Conservation (phyloP, 371 early-diverging fungal genomes). For the Haplosporangium sp. region DNA sequence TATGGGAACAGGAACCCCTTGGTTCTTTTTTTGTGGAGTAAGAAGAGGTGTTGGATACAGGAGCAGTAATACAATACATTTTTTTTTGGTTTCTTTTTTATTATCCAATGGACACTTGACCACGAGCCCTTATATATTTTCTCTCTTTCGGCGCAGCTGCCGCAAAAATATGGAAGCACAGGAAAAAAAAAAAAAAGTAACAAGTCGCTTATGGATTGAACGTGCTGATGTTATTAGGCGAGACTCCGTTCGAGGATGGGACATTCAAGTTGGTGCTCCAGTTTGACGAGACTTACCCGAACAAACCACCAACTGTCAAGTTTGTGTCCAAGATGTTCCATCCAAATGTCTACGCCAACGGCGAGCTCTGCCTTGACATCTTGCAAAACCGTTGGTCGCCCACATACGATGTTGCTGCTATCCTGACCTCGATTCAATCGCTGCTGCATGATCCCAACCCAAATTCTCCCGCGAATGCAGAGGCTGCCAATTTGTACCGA, state of each 20-base stretch:
- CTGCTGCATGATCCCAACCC: slow-evolving; percentile 99
- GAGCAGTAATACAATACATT: no score
- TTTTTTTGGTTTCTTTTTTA: no score
- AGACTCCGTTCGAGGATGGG: slow-evolving; percentile 99
- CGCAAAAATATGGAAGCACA: no score
- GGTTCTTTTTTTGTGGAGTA: no score
- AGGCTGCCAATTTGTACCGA: slow-evolving; percentile 95
- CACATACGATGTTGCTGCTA: slow-evolving; percentile 96
- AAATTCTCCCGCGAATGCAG: slow-evolving; percentile 98
- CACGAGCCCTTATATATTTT: no score
- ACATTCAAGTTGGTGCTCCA: slow-evolving; percentile 96
- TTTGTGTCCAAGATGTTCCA: slow-evolving; percentile 99
- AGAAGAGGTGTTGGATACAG: no score
- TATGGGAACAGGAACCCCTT: no score
- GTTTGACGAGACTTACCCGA: slow-evolving; percentile 99
- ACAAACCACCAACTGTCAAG: slow-evolving; percentile 97
- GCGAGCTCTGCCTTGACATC: slow-evolving; percentile 99
- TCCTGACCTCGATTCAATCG: slow-evolving; percentile 97
- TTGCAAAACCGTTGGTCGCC: slow-evolving; percentile 99
- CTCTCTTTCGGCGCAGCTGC: no score
- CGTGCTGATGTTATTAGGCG: slow-evolving; percentile 78
- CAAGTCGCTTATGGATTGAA: no score
- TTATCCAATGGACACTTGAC: no score
- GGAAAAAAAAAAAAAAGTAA: no score
- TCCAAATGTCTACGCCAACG: slow-evolving; percentile 99